Base-by-base conservation (phyloP, 768 basidiomycete genomes). In the Hebeloma cylindrosporum region DNA sequence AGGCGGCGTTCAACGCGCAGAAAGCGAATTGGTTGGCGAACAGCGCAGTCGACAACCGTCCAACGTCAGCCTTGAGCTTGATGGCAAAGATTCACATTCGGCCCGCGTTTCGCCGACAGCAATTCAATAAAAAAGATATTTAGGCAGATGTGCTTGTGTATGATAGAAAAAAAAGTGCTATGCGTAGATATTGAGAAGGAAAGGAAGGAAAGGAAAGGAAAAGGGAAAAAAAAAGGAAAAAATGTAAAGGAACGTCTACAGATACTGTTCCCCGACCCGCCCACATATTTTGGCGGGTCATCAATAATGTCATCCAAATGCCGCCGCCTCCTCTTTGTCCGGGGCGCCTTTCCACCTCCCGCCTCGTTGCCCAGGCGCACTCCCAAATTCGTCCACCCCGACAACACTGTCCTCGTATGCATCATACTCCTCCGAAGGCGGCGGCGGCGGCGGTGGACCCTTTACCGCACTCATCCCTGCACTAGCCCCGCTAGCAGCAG, bases 401-500 rank as follows among this genome's bases (percentile, higher is more conserved):
- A 48, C 60, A 31, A 35, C 67, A 31, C 51, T 57, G 17, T 55
- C 50, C 17, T 52, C 50, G 39, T 62, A 60, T 21, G 49, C 59
- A 18, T 58, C 55, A 17, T 52, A 50, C 7, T 57, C 57, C 45
- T 57, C 58, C 33, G 35, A 41, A 10, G 47, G 43, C 7, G 47
- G 50, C 21, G 57, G 47, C 2, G 55, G 50, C 2, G 57, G 57
- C 22, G 39, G 43, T 8, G 48, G 51, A 21, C 33, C 47, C 46
- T 44, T 52, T 45, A 52, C 57, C 36, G 30, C 34, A 33, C 41
- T 44, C 43, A 45, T 54, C 33, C 37, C 60, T 57, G 47, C 64
- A 59, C 45, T 58, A 31, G 50, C 63, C 38, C 64, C 72, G 56
- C 69, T 65, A 33, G 63, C 73, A 39, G 62, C 71, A 39, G 61